Evolutionary conservation across 768 basidiomycete species (phyloP).

Genomic region (Kwoniella europaea): DNA sequence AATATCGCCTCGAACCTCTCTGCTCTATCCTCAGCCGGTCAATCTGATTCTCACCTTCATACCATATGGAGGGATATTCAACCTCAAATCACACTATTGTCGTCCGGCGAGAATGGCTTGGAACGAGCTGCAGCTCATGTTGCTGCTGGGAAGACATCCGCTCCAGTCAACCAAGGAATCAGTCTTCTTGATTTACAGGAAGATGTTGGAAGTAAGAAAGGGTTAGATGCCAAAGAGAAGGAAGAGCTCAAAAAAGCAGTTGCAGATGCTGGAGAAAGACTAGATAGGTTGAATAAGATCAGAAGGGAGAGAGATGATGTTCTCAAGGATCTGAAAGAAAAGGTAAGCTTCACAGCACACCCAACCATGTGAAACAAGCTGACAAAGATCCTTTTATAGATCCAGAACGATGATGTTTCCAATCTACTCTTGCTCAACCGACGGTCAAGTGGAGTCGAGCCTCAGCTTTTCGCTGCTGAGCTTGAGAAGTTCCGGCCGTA

Average conservation of each 20-base stretch:
- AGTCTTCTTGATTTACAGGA: slow-evolving; percentile 75
- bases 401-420: slow-evolving; percentile 95
- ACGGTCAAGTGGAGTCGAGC: slow-evolving; percentile 79
- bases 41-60: slow-evolving; percentile 77
- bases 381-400: slow-evolving; percentile 61
- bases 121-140: slow-evolving; percentile 38
- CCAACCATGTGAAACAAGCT: slow-evolving; percentile 1
- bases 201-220: slow-evolving; percentile 59
- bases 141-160: slow-evolving; percentile 63
- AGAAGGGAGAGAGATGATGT: slow-evolving; percentile 82
- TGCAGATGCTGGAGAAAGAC: slow-evolving; percentile 55
- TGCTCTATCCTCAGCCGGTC: slow-evolving; percentile 74
- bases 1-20: slow-evolving; percentile 77
- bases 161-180: slow-evolving; percentile 50
- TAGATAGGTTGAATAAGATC: slow-evolving; percentile 80
- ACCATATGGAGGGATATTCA: slow-evolving; percentile 73
- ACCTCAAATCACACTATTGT: slow-evolving; percentile 68
- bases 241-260: slow-evolving; percentile 70
- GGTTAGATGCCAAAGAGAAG: slow-evolving; percentile 68
- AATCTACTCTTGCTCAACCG: slow-evolving; percentile 89
- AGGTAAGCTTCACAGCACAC: slow-evolving; percentile 63
- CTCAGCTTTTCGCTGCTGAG: slow-evolving; percentile 86
- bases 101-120: slow-evolving; percentile 60
- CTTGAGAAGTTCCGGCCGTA: slow-evolving; percentile 95
- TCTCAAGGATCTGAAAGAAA: slow-evolving; percentile 92